phyloP scores from a whole-genome alignment of 2,329 filamentous ascomycete genomes.

The Microsporum audouinii region DNA sequence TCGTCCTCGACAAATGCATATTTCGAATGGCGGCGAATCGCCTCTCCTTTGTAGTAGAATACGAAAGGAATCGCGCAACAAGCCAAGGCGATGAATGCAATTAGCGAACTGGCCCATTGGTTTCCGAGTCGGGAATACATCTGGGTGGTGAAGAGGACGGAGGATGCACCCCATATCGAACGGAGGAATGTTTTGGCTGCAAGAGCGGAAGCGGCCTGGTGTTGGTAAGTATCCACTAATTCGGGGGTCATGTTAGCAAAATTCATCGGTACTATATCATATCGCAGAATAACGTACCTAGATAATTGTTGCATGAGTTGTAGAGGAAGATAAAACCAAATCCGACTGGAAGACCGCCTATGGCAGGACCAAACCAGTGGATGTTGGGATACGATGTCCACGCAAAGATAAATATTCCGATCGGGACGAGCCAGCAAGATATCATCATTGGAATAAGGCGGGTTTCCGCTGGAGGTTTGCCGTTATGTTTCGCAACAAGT shows the following conservation, averaged over 20 bases:
- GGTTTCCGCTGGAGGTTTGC: conserved; percentile 63
- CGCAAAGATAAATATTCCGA: conserved; percentile 56
- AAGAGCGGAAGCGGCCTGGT: conserved; percentile 68
- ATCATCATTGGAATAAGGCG: conserved; percentile 75
- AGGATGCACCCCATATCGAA: conserved; percentile 66
- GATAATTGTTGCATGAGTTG: conserved; percentile 66
- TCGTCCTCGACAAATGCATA: conserved; percentile 58
- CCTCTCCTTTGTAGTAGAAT: conserved; percentile 66
- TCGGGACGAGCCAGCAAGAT: conserved; percentile 60
- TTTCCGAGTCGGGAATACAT: conserved; percentile 65
- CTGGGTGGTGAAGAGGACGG: conserved; percentile 69
- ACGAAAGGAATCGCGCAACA: conserved; percentile 75
- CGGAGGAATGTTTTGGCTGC: conserved; percentile 72
- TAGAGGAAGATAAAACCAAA: conserved; percentile 79
- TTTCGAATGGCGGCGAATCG: conserved; percentile 56
- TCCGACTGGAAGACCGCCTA: conserved; percentile 61
- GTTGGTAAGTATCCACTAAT: conserved; percentile 53
- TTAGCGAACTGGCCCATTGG: conserved; percentile 62
- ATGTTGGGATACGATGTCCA: conserved; percentile 56
- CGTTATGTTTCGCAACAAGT: conserved; percentile 51
- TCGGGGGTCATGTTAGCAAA: conserved; percentile 12
- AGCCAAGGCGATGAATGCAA: conserved; percentile 62
- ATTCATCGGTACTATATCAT: no score
- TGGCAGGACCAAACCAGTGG: conserved; percentile 59
- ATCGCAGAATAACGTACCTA: conserved; percentile 27